Conservation (phyloP, 805 yeast genomes). For the Teunomyces funiuensis region DNA sequence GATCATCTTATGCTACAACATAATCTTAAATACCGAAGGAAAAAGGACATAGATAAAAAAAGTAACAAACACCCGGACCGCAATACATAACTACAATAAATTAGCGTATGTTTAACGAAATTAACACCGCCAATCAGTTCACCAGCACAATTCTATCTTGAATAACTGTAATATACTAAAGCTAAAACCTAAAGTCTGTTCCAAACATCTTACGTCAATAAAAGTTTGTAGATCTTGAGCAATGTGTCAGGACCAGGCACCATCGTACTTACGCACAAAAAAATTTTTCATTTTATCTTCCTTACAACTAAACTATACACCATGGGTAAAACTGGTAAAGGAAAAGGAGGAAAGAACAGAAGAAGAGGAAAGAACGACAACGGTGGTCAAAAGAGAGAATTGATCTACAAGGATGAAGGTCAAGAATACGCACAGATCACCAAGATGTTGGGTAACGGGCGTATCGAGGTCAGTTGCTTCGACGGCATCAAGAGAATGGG, state of each 20-base stretch:
- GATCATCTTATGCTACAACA: too few species aligned
- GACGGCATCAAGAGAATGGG: constrained; percentile 94
- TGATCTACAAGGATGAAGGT: constrained; percentile 88
- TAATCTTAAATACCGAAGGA: too few species aligned
- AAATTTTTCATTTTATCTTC: not conserved
- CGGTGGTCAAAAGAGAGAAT: constrained; percentile 90
- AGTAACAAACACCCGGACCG: not conserved
- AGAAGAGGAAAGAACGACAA: constrained; percentile 97
- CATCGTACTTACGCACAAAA: constrained; percentile 1
- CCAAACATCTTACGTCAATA: too few species aligned
- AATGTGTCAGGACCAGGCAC: not conserved
- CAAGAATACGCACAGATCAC: constrained; percentile 98
- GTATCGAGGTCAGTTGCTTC: constrained; percentile 92
- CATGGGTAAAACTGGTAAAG: constrained; percentile 77
- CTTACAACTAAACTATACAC: constrained; percentile 6
- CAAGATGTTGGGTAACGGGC: constrained; percentile 97
- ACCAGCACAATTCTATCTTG: too few species aligned
- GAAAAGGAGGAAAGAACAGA: constrained; percentile 91
- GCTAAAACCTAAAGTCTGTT: too few species aligned
- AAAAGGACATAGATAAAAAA: not conserved
- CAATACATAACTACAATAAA: not conserved
- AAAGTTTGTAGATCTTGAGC: too few species aligned
- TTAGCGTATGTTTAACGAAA: too few species aligned
- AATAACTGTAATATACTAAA: too few species aligned
- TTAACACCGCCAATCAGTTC: too few species aligned